Percentiles rank a stretch among this genome's conserved stretches.
These are phyloP conservation scores for Collybiopsis confluens DNA, from an alignment of 768 basidiomycete genomes.

Conservation along the genomic window DNA sequence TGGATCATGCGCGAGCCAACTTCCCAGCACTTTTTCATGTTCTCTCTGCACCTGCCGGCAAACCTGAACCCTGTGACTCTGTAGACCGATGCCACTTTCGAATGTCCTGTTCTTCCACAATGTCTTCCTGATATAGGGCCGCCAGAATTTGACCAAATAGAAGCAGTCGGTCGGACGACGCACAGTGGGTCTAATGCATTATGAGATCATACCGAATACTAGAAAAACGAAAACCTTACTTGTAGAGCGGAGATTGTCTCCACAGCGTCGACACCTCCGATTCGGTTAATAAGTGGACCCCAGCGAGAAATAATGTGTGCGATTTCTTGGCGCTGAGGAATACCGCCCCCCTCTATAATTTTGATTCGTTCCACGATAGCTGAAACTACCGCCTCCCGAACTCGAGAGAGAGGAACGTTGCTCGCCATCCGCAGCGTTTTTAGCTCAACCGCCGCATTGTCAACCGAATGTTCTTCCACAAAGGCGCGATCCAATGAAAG, in stretches of 20 bases:
- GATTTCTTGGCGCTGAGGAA: slow-evolving; percentile 63
- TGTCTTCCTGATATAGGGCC: slow-evolving; percentile 85
- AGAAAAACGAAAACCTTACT: slow-evolving; percentile 34
- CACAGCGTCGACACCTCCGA: slow-evolving; percentile 80
- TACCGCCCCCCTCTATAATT: slow-evolving; percentile 52
- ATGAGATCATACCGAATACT: not conserved
- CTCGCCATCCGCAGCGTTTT: slow-evolving; percentile 96
- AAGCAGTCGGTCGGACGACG: slow-evolving; percentile 53
- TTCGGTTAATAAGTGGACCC: slow-evolving; percentile 76
- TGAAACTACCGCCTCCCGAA: slow-evolving; percentile 85
- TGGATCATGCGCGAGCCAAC: slow-evolving; percentile 73
- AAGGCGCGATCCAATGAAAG: slow-evolving; percentile 91
- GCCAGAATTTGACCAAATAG: slow-evolving; percentile 85
- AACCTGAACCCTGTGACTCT: slow-evolving; percentile 47
- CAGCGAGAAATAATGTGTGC: slow-evolving; percentile 63
- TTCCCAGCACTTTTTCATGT: slow-evolving; percentile 63
- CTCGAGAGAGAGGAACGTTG: slow-evolving; percentile 83
- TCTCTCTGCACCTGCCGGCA: slow-evolving; percentile 44
- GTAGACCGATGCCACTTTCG: slow-evolving; percentile 76
- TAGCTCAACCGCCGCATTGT: slow-evolving; percentile 90
- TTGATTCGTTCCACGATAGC: slow-evolving; percentile 73
- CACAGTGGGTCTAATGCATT: slow-evolving; percentile 40
- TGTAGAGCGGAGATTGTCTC: slow-evolving; percentile 79
- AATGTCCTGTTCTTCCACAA: slow-evolving; percentile 87
- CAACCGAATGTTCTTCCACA: slow-evolving; percentile 84